Base-by-base conservation (phyloP, 371 early-diverging fungal species). In the Mucor indicus region DNA sequence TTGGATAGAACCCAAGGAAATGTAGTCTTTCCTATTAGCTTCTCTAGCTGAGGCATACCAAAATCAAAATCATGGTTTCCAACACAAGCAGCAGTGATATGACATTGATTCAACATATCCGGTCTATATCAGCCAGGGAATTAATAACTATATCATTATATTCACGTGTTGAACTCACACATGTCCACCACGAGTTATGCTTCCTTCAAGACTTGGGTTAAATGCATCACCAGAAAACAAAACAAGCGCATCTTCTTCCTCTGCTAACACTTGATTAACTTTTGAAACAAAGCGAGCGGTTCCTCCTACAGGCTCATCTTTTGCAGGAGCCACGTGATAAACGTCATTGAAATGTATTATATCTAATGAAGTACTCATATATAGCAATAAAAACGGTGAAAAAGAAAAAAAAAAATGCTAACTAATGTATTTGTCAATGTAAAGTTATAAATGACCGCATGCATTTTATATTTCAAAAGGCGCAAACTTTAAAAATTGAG, bases 11-110 rank as follows among this genome's bases (percentile, higher is more conserved):
- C 23, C 86, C 86, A 85, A 7, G 86, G 83, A 49, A 83, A 85
- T 33, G 75, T 79, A 43, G 72, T 73, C 16, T 51, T 42, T 9
- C 20, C 16, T 17, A 75, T 53, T 33, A 83, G 50, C 24, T 49
- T 47, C 41, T 69, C 69, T 27, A 84, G 53, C 6, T 57, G 67
- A 20, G 77, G 75, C 7, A 83, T 54, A 12, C 86, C 86, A 45
- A 81, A 83, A 59, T 85, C 86, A 64, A 85, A 84, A 60, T 85
- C 69, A 63, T 82, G 85, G 63, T 83, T 85, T 11, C 85, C 85
- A n/a, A 74, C 53, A 25, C 78, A 75, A 8, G 83, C 67, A 4
- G 71, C 81, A 20, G 77, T 69, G 20, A 85, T 72, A 13, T 57
- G 53, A 8, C 79, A 59, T 19, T 53, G 42, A 41, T 84, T 85